Base-by-base conservation (phyloP, 1,139 yeast species). In the Hansenula sp. region DNA sequence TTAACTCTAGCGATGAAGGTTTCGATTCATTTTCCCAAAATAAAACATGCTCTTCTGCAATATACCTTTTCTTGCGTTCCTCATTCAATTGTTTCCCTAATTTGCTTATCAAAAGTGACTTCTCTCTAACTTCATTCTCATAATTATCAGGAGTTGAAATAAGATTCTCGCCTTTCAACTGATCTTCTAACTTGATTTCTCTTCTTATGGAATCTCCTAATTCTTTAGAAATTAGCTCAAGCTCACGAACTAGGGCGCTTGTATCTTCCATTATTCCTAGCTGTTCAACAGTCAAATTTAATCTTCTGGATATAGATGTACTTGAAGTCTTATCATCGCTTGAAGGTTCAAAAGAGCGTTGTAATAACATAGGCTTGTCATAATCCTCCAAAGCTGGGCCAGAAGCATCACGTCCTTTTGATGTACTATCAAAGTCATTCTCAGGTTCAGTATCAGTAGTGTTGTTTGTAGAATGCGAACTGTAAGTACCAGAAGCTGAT, bases 121-220 rank as follows among this genome's bases (percentile, higher is more conserved):
- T 73, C 20, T 68, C 64, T 14, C 71, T 59, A 12, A 71, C 43
- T 42, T 72, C 71, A 9, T 52, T 55, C 29, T 61, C 63, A 17
- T 53, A 49, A 28, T 55, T 58, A 36, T 17, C 49, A 21, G 31
- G 51, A 41, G 19, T 46, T 35, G 13, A 37, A 24, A 24, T 38
- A 20, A n/a, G 44, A 34, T 17, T 38, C 44, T 25, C 41, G 6
- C 38, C 44, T 4, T 50, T 60, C n/a, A 80, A 45, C 38, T 64
- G 66, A 40, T 66, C 65, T 52, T 82, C 89, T 33, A 83, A 57
- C 9, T 66, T 60, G 21, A 82, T 65, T 57, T 84, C 94, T 37
- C 92, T 66, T 39, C 76, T 73, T 38, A 84, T 81, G 0, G 89
- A 79, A 19, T 78, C 75, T 0, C 89, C 90, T 38, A 84, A 66